phyloP scores from a whole-genome alignment of 805 yeast species.

The Ogataea saltuana region DNA sequence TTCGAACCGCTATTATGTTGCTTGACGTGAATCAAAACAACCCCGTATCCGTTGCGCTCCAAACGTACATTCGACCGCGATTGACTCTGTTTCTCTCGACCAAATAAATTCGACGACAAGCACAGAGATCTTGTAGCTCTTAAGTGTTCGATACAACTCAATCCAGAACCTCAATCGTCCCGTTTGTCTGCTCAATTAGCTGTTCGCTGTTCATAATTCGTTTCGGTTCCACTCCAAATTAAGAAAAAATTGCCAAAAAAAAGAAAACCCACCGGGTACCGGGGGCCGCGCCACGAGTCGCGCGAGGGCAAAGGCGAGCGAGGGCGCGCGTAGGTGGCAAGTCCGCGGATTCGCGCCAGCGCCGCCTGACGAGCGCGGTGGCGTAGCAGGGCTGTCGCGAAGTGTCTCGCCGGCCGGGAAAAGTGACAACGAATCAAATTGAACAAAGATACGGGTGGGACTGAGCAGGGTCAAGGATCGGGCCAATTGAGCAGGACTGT shows the following conservation, averaged over 20 bases:
- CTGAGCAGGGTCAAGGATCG: not conserved
- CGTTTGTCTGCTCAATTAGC: not conserved
- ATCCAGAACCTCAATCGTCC: too few species aligned
- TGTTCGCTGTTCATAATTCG: conserved; percentile 10
- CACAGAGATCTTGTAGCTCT: too few species aligned
- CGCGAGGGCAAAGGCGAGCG: not conserved
- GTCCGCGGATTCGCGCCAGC: too few species aligned
- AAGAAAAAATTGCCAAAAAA: conserved; percentile 9
- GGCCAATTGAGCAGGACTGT: conserved; percentile 1
- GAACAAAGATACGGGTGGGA: conserved; percentile 12
- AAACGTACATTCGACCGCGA: not conserved
- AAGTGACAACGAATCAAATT: conserved; percentile 28
- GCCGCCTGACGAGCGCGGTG: conserved; percentile 8
- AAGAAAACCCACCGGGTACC: conserved; percentile 2
- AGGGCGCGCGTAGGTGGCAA: too few species aligned
- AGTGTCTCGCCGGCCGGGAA: conserved; percentile 9
- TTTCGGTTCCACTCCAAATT: conserved; percentile 6
- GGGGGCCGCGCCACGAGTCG: not conserved
- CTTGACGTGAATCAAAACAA: conserved; percentile 3
- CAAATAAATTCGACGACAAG: too few species aligned
- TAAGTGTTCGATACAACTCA: too few species aligned
- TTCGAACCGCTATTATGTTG: too few species aligned
- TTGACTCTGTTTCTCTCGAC: not conserved
- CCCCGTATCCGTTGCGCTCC: not conserved
- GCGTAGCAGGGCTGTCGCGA: conserved; percentile 7